Percentiles rank a stretch among this genome's conserved stretches.
Conservation (phyloP, 2,329 filamentous ascomycete species). For the Neonectria sp. region DNA sequence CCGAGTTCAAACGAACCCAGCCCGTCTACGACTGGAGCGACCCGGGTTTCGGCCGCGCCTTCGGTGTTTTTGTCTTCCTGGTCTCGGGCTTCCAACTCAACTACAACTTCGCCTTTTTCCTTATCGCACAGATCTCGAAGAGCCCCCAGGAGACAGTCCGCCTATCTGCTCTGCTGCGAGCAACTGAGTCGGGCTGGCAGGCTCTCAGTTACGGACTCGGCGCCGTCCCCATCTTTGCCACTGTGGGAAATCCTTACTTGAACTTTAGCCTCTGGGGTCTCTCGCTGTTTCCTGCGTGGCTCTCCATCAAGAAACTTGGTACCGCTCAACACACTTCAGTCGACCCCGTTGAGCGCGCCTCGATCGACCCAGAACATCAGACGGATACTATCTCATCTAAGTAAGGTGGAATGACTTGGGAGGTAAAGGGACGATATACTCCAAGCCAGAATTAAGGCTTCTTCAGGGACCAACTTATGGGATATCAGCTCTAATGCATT, state of each 20-base stretch:
- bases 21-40: constrained; percentile 76
- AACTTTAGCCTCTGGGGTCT: constrained; percentile 78
- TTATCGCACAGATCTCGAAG: constrained; percentile 74
- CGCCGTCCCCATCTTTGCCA: constrained; percentile 71
- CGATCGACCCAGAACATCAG: not conserved
- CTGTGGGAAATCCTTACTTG: constrained; percentile 75
- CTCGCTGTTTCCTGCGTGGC: constrained; percentile 74
- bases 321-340: not conserved
- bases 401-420: not conserved
- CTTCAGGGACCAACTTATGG: no score
- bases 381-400: not conserved
- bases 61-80: constrained; percentile 76
- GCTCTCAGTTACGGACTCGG: constrained; percentile 78
- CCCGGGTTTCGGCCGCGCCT: constrained; percentile 73
- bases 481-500: no score
- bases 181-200: constrained; percentile 78
- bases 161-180: constrained; percentile 74
- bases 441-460: no score
- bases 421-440: not conserved
- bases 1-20: constrained; percentile 67
- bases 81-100: constrained; percentile 79
- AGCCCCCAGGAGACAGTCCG: constrained; percentile 74
- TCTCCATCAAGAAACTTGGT: constrained; percentile 57
- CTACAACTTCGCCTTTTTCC: constrained; percentile 79
- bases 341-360: not conserved